Percentiles rank a stretch among this genome's conserved stretches.
These are phyloP conservation scores for Penicillium freii DNA, from an alignment of 2,329 filamentous ascomycete species.

Conservation along the genomic window DNA sequence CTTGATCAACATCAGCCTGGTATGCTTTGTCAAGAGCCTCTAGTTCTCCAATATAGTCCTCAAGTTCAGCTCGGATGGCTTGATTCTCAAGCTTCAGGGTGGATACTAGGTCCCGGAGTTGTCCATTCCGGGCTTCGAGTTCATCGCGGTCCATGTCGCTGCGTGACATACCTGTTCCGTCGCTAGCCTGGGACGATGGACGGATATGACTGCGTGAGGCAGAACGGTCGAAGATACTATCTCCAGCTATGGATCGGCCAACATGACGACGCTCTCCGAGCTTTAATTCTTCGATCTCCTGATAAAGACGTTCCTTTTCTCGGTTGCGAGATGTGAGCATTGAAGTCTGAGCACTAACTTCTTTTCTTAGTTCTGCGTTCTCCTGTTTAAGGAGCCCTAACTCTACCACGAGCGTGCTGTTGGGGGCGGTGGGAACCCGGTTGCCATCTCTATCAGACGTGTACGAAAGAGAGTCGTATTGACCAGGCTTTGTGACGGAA, in stretches of 20 bases:
- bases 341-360: constrained; percentile 92
- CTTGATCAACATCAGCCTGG: constrained; percentile 76
- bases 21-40: constrained; percentile 69
- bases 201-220: constrained; percentile 78
- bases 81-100: constrained; percentile 86
- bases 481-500: constrained; percentile 29
- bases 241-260: constrained; percentile 63
- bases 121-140: constrained; percentile 77
- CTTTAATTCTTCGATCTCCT: constrained; percentile 96
- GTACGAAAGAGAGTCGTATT: constrained; percentile 35
- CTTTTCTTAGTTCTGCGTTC: constrained; percentile 85
- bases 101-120: constrained; percentile 81
- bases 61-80: constrained; percentile 77
- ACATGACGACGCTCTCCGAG: constrained; percentile 72
- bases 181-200: constrained; percentile 71
- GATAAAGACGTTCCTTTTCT: constrained; percentile 90
- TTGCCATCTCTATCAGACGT: constrained; percentile 38
- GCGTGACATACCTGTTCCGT: constrained; percentile 57
- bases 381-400: constrained; percentile 82
- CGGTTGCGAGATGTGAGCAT: constrained; percentile 96
- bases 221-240: constrained; percentile 92
- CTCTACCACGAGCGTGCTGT: constrained; percentile 75
- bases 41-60: constrained; percentile 75
- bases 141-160: constrained; percentile 81
- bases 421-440: constrained; percentile 54